Evolutionary conservation across 208 protist genomes (phyloP).

Genomic region (Crithidia sp.): DNA sequence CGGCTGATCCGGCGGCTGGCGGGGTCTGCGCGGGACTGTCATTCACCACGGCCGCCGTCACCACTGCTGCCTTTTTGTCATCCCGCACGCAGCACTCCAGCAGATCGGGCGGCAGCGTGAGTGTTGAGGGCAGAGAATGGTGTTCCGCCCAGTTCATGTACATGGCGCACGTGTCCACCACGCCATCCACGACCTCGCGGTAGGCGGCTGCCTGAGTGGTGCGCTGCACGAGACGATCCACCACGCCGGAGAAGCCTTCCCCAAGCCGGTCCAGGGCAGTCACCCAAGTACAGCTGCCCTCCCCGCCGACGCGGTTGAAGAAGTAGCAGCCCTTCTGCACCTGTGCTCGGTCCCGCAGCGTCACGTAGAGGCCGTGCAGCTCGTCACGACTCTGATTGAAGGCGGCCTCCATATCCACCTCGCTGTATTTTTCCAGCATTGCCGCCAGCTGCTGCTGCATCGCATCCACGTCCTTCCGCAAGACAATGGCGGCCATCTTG

Average conservation of each 20-base stretch:
- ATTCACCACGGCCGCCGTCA: not conserved
- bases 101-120: constrained; percentile 51
- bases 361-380: constrained; percentile 58
- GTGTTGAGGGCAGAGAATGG: constrained; percentile 25
- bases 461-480: constrained; percentile 82
- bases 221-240: constrained; percentile 58
- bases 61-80: constrained; percentile 16
- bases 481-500: constrained; percentile 82
- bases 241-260: constrained; percentile 48
- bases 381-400: constrained; percentile 63
- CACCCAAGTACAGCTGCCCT: constrained; percentile 63
- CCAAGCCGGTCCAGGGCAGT: constrained; percentile 62
- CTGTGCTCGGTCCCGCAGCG: constrained; percentile 60
- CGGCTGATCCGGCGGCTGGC: not conserved
- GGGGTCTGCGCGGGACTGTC: not conserved
- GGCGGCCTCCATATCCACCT: constrained; percentile 63
- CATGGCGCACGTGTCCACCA: constrained; percentile 70
- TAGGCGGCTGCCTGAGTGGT: constrained; percentile 40
- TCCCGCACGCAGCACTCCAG: constrained; percentile 54
- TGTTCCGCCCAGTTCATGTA: constrained; percentile 81
- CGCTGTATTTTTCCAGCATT: constrained; percentile 80
- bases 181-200: constrained; percentile 60
- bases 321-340: constrained; percentile 87
- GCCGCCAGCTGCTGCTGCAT: constrained; percentile 73
- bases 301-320: constrained; percentile 73